Percentiles rank a stretch among this genome's conserved stretches.
These are phyloP conservation scores for Eucalyptus albens DNA, from an alignment of 345 rosid species.

Conservation along the genomic window DNA sequence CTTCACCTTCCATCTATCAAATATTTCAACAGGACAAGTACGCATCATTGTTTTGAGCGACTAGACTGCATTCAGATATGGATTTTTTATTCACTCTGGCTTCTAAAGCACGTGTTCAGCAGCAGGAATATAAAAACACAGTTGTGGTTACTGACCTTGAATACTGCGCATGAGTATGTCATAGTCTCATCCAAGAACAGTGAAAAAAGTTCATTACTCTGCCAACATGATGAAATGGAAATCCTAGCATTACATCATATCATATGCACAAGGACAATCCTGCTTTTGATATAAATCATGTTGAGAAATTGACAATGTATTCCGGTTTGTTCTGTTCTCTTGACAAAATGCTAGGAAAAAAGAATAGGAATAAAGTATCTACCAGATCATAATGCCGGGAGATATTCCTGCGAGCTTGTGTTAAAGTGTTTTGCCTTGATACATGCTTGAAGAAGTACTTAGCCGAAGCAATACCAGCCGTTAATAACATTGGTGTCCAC, in stretches of 20 bases:
- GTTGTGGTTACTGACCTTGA: conserved; percentile 32
- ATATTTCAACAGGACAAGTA: not conserved
- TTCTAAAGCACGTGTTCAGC: not conserved
- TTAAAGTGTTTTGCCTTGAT: conserved; percentile 63
- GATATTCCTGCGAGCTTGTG: conserved; percentile 89
- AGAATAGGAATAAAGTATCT: not conserved
- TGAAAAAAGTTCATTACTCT: conserved; percentile 83
- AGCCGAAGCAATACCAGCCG: conserved; percentile 69
- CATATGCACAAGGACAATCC: not conserved
- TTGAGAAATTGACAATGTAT: not conserved
- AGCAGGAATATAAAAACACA: not conserved
- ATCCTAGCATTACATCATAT: not conserved
- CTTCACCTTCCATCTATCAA: conserved; percentile 51
- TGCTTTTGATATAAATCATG: not conserved
- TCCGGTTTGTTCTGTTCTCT: not conserved
- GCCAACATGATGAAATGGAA: not conserved
- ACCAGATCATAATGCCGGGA: conserved; percentile 95
- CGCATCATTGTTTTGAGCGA: not conserved
- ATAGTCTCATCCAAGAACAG: conserved; percentile 80
- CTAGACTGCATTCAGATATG: not conserved
- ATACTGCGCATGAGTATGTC: conserved; percentile 78
- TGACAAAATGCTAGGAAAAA: not conserved
- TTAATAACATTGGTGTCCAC: conserved; percentile 85
- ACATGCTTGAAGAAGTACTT: conserved; percentile 68
- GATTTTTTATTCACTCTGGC: not conserved